A percentile compares a stretch with the other conserved stretches of the same genome.
Conservation (phyloP, 495 filamentous ascomycete genomes). For the Podospora comata region DNA sequence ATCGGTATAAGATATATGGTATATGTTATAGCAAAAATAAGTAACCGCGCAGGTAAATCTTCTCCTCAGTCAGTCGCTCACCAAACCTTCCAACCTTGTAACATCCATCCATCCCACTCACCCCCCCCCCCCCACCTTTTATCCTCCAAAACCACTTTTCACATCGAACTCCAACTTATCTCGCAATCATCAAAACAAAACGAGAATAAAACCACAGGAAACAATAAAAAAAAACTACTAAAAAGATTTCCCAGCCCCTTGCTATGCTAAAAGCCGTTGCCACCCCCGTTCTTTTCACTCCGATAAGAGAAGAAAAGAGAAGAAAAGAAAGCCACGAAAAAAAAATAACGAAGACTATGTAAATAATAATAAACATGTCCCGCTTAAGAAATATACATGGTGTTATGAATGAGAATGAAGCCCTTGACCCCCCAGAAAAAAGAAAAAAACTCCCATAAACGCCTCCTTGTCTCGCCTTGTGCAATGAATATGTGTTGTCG, state of each 20-base stretch:
- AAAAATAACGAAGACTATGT: background rate
- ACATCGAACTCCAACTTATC: background rate
- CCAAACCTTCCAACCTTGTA: no score
- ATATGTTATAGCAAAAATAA: no score
- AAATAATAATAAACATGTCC: background rate
- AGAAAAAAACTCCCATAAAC: background rate
- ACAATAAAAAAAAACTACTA: background rate
- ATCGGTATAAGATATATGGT: no score
- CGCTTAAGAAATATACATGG: background rate
- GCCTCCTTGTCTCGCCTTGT: background rate
- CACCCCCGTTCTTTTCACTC: background rate
- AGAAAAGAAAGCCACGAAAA: no score
- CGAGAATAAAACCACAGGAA: background rate
- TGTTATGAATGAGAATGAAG: background rate
- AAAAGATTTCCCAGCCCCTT: background rate
- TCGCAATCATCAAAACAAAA: conserved; percentile 4
- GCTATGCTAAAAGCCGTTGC: background rate
- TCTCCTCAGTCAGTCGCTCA: no score
- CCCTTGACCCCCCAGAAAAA: no score
- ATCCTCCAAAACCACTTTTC: background rate
- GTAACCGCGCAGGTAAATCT: no score
- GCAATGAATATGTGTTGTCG: background rate
- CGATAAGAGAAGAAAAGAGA: background rate
- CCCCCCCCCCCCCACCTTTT: background rate
- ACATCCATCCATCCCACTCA: background rate